phyloP scores from a whole-genome alignment of 2,329 filamentous ascomycete genomes.

The Acrocalymma vagum region DNA sequence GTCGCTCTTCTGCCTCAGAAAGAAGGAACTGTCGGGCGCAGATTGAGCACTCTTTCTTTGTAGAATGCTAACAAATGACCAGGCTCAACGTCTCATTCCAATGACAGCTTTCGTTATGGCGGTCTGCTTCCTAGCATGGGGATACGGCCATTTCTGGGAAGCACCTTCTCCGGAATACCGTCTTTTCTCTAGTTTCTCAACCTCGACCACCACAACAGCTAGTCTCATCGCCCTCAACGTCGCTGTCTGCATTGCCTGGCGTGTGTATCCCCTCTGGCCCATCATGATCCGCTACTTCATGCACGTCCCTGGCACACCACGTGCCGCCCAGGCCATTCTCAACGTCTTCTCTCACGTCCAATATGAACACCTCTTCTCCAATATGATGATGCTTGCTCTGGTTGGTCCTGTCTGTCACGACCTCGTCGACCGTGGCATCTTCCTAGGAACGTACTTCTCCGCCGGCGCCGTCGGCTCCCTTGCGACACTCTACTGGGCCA shows the following conservation, averaged over 20 bases:
- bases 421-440: conserved; percentile 43
- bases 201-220: conserved; percentile 59
- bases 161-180: conserved; percentile 40
- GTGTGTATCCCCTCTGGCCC: conserved; percentile 70
- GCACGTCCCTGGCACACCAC: conserved; percentile 62
- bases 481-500: conserved; percentile 40
- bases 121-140: conserved; percentile 30
- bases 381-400: conserved; percentile 72
- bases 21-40: not conserved
- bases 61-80: conserved; percentile 2
- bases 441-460: conserved; percentile 44
- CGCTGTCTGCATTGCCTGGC: conserved; percentile 67
- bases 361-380: conserved; percentile 64
- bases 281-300: conserved; percentile 70
- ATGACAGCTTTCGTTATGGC: conserved; percentile 44
- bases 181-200: conserved; percentile 42
- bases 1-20: not conserved
- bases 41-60: too few species aligned
- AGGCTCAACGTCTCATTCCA: conserved; percentile 46
- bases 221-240: conserved; percentile 69
- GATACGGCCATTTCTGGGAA: conserved; percentile 42
- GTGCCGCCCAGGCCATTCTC: conserved; percentile 68
- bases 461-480: conserved; percentile 44
- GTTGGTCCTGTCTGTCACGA: conserved; percentile 63
- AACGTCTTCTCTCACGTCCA: conserved; percentile 75